Evolutionary conservation across 208 protist species (phyloP).

Genomic region (Trypanosoma theileri): DNA sequence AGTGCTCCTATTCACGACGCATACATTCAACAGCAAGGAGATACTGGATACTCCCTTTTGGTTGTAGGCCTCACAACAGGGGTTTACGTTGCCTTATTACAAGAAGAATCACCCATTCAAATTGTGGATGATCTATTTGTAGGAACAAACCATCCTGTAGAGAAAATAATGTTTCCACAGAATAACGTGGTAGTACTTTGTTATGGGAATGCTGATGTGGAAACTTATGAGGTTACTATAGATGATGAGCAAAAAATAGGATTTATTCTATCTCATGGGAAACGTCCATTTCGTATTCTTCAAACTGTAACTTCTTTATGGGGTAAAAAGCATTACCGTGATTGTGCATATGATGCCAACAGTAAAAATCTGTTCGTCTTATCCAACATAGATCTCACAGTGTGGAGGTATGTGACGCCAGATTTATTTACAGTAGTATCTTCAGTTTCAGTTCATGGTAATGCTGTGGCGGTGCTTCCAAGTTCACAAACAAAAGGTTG

Average conservation of each 20-base stretch:
- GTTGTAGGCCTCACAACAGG: slow-evolving; percentile 53
- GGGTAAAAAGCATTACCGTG: slow-evolving; percentile 11
- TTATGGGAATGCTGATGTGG: slow-evolving; percentile 56
- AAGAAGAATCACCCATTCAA: slow-evolving; percentile 18
- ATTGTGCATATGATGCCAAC: slow-evolving; percentile 18
- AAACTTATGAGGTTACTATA: slow-evolving; percentile 34
- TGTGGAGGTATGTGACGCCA: slow-evolving; percentile 17
- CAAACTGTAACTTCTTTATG: slow-evolving; percentile 22
- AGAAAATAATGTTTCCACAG: slow-evolving; percentile 39
- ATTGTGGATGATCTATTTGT: slow-evolving; percentile 33
- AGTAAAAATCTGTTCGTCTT: slow-evolving; percentile 25
- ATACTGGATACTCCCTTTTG: slow-evolving; percentile 31
- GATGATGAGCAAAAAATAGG: slow-evolving; percentile 22
- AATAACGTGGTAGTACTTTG: slow-evolving; percentile 40
- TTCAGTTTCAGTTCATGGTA: slow-evolving; percentile 9
- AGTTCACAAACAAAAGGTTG: slow-evolving; percentile 20
- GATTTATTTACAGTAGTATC: slow-evolving; percentile 8
- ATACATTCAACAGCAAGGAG: slow-evolving; percentile 30
- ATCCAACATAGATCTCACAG: slow-evolving; percentile 23
- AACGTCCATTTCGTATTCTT: slow-evolving; percentile 22
- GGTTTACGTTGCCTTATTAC: slow-evolving; percentile 46
- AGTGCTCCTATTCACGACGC: slow-evolving; percentile 46
- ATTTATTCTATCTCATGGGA: slow-evolving; percentile 12
- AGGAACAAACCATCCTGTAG: slow-evolving; percentile 39
- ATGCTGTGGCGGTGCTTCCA: slow-evolving; percentile 16